Base-by-base conservation (phyloP, 1,139 yeast genomes). In the Magnusiomyces ingens region DNA sequence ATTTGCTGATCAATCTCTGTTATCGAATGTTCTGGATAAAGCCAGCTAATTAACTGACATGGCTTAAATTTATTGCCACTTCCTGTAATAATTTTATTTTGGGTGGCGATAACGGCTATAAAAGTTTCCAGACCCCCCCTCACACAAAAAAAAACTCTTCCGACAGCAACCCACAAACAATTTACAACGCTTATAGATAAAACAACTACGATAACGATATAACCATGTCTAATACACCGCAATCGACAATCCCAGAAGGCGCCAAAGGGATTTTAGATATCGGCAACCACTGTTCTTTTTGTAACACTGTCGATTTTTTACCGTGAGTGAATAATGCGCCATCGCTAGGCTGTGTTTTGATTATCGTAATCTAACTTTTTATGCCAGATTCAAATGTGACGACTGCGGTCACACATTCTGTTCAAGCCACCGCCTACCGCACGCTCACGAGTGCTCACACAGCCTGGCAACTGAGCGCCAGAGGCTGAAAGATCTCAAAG, bases 301-400 rank as follows among this genome's bases (percentile, higher is more conserved):
- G 86, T 63, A 71, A 74, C 54, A 74, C 71, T 57, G 68, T 80
- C 17, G 85, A 81, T 62, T 81, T 81, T 57, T 69, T 81, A 22
- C 86, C 86, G 36, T 51, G 11, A 17, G 48, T 43, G n/a, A n/a
- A n/a, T n/a, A n/a, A n/a, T n/a, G n/a, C n/a, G n/a, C n/a, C n/a
- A 15, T 29, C 13, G 4, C 32, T 44, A 13, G 13, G n/a, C 15
- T 45, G 19, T 26, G 22, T 45, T 35, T 32, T 45, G 49, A 2
- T 13, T 6, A 19, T 18, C 21, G 18, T n/a, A 29, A 11, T 22
- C 32, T 26, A 26, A 26, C 32, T 26, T 26, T 26, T 26, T 26
- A 26, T n/a, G n/a, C 46, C 29, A 46, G 49, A 13, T 80, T 79
- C 62, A 64, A 64, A 15, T 81, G 86, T 65, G 78, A 76, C 51